Percentiles rank a stretch among this genome's conserved stretches.
Conservation (phyloP, 2,329 filamentous ascomycete species). For the Chalaropsis ovoidea region DNA sequence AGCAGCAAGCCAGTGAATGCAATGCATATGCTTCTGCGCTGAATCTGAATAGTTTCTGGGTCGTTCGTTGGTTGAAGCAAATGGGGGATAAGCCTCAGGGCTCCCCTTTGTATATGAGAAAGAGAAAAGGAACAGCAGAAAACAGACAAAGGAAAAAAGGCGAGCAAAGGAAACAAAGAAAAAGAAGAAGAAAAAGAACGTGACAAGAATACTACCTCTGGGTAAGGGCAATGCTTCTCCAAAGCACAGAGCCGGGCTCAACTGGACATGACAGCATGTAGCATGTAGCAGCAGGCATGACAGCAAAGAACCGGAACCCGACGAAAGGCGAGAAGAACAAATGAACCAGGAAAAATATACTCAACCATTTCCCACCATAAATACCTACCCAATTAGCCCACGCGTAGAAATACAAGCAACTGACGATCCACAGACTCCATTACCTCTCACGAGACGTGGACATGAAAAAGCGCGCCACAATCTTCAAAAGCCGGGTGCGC, state of each 20-base stretch:
- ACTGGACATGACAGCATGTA: no score
- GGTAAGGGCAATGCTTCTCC: background rate
- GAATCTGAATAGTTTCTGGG: background rate
- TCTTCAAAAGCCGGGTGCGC: no score
- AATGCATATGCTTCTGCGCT: background rate
- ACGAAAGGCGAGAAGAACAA: background rate
- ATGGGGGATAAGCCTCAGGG: background rate
- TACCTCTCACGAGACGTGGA: slow-evolving; percentile 23
- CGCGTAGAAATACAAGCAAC: slow-evolving; percentile 21
- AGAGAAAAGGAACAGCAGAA: slow-evolving; percentile 5
- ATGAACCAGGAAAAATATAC: slow-evolving; percentile 29
- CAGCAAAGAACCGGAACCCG: background rate
- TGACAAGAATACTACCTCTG: slow-evolving; percentile 4
- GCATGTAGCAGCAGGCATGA: background rate
- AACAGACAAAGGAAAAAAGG: background rate
- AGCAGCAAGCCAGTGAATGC: background rate
- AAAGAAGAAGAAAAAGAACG: slow-evolving; percentile 2
- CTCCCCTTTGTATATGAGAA: slow-evolving; percentile 12
- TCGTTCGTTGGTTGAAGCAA: slow-evolving; percentile 12
- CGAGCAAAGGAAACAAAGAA: slow-evolving; percentile 23
- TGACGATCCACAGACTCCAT: slow-evolving; percentile 15
- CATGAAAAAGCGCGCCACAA: slow-evolving; percentile 29
- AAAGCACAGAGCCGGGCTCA: background rate
- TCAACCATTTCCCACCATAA: slow-evolving; percentile 27
- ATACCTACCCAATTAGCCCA: slow-evolving; percentile 12